Base-by-base conservation (phyloP, 2,329 filamentous ascomycete species). In the Nothophaeocryptopus gaeumannii region DNA sequence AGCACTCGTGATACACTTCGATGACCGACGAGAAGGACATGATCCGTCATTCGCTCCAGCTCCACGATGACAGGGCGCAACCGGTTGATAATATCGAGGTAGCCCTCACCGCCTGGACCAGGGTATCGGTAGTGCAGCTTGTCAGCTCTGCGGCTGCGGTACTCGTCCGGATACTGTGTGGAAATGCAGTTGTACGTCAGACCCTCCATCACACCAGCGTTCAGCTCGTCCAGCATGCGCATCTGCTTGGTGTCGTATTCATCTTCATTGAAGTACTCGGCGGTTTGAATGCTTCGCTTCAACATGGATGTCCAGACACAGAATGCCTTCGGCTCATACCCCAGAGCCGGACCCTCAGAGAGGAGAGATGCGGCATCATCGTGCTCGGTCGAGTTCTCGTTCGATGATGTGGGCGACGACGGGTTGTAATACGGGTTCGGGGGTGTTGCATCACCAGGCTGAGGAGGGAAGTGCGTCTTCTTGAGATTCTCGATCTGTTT, bases 221-320 rank as follows among this genome's bases (percentile, higher is more conserved):
- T 95, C 41, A 99, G 82, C 71, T 99, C 93, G 65, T 99, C 95
- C 44, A 99, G 80, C 65, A 67, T 67, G 32, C 65, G 65, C 65
- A 67, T 67, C 60, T 95, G 88, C 74, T 99, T 99, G 61, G 95
- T 85, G 59, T 97, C 93, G 67, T 92, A 96, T 46, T 96, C 89
- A 15, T 97, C 92, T 58, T 97, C 93, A 59, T 95, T 88, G 68
- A 97, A 99, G 68, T 87, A 86, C 57, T 93, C 84, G 0, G 87
- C 90, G 0, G 91, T 95, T 65, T 96, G 84, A 43, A 93, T 85
- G 53, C 88, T 90, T 57, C 93, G 87, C 67, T 88, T 86, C 56
- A 99, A 81, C 92, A 97, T 97, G 2, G 89, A 95, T 0, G 92
- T 96, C 93, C 93, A 99, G 12, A 99, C 89, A 69, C 93, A 99